Evolutionary conservation across 78 protist species (phyloP).

Genomic region (Dictyostelium discoideum): DNA sequence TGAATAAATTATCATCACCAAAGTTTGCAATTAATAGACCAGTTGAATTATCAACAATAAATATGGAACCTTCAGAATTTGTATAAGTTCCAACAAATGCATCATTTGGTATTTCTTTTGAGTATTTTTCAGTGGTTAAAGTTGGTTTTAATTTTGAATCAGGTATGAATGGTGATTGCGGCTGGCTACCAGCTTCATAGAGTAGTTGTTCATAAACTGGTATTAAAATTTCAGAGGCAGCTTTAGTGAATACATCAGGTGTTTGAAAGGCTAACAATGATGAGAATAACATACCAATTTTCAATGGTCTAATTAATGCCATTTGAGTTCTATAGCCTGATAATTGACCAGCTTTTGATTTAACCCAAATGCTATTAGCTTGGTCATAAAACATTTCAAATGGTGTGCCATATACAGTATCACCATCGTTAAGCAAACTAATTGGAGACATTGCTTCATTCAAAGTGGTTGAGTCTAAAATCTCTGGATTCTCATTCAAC

Average conservation of each 20-base stretch:
- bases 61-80: conserved; percentile 13
- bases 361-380: conserved; percentile 33
- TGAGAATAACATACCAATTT: conserved; percentile 55
- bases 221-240: conserved; percentile 35
- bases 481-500: not conserved
- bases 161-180: not conserved
- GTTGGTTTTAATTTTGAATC: not conserved
- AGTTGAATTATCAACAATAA: not conserved
- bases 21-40: conserved; percentile 23
- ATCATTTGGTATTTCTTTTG: not conserved
- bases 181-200: not conserved
- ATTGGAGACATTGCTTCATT: conserved; percentile 62
- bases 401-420: conserved; percentile 68
- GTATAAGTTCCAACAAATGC: conserved; percentile 46
- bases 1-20: conserved; percentile 43
- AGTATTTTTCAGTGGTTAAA: not conserved
- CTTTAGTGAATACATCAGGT: conserved; percentile 46
- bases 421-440: conserved; percentile 36
- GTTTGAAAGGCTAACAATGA: not conserved
- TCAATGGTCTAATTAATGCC: conserved; percentile 11
- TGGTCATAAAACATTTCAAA: conserved; percentile 69
- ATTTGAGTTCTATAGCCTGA: conserved; percentile 37
- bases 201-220: conserved; percentile 55
- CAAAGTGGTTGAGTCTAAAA: conserved; percentile 23
- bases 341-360: conserved; percentile 45